Percentiles rank a stretch among this genome's conserved stretches.
phyloP scores from a whole-genome alignment of 495 filamentous ascomycete species.

The Glonium stellatum region DNA sequence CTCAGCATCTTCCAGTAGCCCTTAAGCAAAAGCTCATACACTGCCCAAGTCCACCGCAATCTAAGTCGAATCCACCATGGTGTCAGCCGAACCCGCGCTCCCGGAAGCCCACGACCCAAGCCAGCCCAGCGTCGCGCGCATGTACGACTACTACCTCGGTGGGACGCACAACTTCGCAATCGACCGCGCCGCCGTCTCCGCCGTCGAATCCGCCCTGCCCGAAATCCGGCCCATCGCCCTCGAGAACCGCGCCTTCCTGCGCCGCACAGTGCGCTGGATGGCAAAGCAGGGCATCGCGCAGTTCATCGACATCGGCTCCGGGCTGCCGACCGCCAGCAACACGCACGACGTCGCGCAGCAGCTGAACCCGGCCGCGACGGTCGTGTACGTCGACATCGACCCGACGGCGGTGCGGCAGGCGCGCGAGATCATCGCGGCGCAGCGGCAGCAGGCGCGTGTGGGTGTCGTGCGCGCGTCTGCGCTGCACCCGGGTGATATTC shows the following conservation, averaged over 20 bases:
- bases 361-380: not conserved
- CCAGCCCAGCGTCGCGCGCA: constrained; percentile 2
- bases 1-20: too few relatives aligned
- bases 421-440: constrained; percentile 2
- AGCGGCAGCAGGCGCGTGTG: not conserved
- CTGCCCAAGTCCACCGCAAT: too few relatives aligned
- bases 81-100: too few relatives aligned
- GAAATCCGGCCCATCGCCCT: not conserved
- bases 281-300: constrained; percentile 4
- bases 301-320: constrained; percentile 13
- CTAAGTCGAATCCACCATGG: too few relatives aligned
- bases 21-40: too few relatives aligned
- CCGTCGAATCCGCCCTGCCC: not conserved
- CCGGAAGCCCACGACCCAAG: too few relatives aligned
- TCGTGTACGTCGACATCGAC: constrained; percentile 12
- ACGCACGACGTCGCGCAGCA: constrained; percentile 8
- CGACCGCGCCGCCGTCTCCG: constrained; percentile 1
- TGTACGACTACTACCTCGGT: constrained; percentile 13
- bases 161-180: not conserved
- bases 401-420: not conserved
- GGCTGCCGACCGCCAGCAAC: constrained; percentile 8
- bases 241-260: constrained; percentile 8
- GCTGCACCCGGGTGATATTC: not conserved
- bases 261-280: constrained; percentile 6
- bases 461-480: not conserved